Percentiles rank a stretch among this genome's conserved stretches.
These are phyloP conservation scores for Fusarium marasasianum DNA, from an alignment of 2,329 filamentous ascomycete species.

Conservation along the genomic window DNA sequence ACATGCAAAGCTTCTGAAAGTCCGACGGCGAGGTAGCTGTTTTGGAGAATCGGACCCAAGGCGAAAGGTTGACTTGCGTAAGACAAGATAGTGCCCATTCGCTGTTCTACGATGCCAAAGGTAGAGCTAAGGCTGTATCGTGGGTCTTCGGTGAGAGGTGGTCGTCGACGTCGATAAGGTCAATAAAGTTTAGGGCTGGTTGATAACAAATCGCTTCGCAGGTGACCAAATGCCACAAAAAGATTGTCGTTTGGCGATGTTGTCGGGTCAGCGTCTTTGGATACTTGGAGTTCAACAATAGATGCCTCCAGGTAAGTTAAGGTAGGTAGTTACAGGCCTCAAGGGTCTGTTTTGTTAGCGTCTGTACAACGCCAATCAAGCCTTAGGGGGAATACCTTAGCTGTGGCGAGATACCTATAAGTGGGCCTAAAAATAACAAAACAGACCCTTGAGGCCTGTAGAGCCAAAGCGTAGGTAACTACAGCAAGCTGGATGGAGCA, in stretches of 20 bases:
- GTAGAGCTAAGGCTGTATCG: constrained; percentile 25
- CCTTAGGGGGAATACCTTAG: too few species aligned
- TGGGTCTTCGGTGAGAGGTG: constrained; percentile 4
- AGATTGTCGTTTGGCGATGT: constrained; percentile 16
- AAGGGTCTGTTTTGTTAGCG: too few species aligned
- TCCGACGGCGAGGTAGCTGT: not conserved
- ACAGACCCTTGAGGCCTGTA: too few species aligned
- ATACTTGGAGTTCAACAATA: constrained; percentile 2
- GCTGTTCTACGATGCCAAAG: constrained; percentile 34
- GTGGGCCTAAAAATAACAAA: too few species aligned
- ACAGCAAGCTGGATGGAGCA: not conserved
- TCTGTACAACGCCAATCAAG: too few species aligned
- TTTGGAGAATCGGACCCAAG: constrained; percentile 1
- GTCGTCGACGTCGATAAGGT: not conserved
- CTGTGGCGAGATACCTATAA: too few species aligned
- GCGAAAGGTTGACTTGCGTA: constrained; percentile 17
- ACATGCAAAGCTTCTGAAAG: constrained; percentile 47
- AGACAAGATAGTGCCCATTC: constrained; percentile 36
- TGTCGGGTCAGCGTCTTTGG: constrained; percentile 29
- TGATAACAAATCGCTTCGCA: not conserved
- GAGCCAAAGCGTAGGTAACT: not conserved
- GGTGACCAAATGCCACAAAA: not conserved
- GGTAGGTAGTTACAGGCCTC: too few species aligned
- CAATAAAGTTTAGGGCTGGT: not conserved
- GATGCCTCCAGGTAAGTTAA: not conserved